Evolutionary conservation across 306 rosid species (phyloP).

Genomic region (Prunus padus): DNA sequence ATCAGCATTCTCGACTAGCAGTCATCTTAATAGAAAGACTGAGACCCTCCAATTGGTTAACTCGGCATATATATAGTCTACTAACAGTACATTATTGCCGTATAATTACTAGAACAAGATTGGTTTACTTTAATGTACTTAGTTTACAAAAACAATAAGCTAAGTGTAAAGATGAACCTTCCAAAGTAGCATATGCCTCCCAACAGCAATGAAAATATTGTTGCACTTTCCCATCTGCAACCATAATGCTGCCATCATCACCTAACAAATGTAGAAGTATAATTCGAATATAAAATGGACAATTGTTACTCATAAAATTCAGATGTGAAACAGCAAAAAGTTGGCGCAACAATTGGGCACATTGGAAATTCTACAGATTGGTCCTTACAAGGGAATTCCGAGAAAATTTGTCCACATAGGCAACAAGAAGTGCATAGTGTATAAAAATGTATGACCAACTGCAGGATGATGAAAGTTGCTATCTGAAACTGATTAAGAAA

Average conservation of each 20-base stretch:
- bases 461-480: conserved; percentile 41
- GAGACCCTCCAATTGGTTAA: not conserved
- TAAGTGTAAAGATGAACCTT: conserved; percentile 49
- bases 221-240: conserved; percentile 85
- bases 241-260: conserved; percentile 49
- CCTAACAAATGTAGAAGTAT: conserved; percentile 31
- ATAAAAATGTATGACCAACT: conserved; percentile 86
- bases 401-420: conserved; percentile 64
- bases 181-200: conserved; percentile 79
- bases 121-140: not conserved
- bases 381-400: conserved; percentile 59
- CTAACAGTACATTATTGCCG: not conserved
- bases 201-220: conserved; percentile 63
- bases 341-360: not conserved
- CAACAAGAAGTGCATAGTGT: conserved; percentile 79
- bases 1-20: not conserved
- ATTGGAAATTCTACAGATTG: conserved; percentile 18
- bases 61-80: not conserved
- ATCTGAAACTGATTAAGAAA: conserved; percentile 18
- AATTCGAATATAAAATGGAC: conserved; percentile 17
- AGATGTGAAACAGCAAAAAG: conserved; percentile 15
- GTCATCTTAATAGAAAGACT: not conserved
- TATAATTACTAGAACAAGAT: not conserved
- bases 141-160: not conserved
- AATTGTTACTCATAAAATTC: conserved; percentile 3